These are phyloP conservation scores for Sisymbrium irio DNA, from an alignment of 345 rosid genomes.

Conservation along the genomic window DNA sequence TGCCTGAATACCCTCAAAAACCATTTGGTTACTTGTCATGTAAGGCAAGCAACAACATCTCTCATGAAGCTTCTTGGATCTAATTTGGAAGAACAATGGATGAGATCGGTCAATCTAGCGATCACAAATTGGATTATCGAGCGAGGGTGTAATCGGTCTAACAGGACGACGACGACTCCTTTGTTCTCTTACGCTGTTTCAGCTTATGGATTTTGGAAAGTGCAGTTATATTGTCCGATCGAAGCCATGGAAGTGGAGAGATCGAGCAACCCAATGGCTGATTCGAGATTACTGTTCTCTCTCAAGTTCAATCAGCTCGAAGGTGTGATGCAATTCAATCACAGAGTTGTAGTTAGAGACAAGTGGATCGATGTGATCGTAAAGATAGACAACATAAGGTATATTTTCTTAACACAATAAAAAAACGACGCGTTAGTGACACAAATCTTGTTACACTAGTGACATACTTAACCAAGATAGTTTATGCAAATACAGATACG, in stretches of 20 bases:
- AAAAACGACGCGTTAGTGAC: not conserved
- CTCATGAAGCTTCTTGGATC: slow-evolving; percentile 68
- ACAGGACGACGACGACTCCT: slow-evolving; percentile 39
- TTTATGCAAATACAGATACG: slow-evolving; percentile 41
- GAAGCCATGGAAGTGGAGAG: slow-evolving; percentile 75
- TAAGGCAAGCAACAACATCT: slow-evolving; percentile 42
- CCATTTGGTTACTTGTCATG: slow-evolving; percentile 39
- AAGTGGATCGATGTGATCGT: slow-evolving; percentile 59
- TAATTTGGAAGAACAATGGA: slow-evolving; percentile 86
- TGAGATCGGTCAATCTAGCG: slow-evolving; percentile 73
- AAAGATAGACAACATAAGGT: slow-evolving; percentile 71
- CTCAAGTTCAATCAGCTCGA: slow-evolving; percentile 79
- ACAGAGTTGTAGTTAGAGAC: slow-evolving; percentile 47
- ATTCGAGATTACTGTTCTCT: slow-evolving; percentile 67
- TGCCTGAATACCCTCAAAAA: slow-evolving; percentile 53
- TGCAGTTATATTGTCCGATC: slow-evolving; percentile 73
- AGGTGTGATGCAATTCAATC: slow-evolving; percentile 79
- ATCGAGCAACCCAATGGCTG: slow-evolving; percentile 44
- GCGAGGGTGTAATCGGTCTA: slow-evolving; percentile 18
- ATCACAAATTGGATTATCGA: slow-evolving; percentile 75
- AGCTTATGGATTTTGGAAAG: slow-evolving; percentile 73
- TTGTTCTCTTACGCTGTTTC: slow-evolving; percentile 67
- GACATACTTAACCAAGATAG: not conserved
- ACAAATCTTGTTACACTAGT: too few relatives aligned
- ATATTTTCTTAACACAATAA: not conserved